A percentile compares a stretch with the other conserved stretches of the same genome.
Conservation (phyloP, 139 green algal genomes). For the Spirogloea muscicola region DNA sequence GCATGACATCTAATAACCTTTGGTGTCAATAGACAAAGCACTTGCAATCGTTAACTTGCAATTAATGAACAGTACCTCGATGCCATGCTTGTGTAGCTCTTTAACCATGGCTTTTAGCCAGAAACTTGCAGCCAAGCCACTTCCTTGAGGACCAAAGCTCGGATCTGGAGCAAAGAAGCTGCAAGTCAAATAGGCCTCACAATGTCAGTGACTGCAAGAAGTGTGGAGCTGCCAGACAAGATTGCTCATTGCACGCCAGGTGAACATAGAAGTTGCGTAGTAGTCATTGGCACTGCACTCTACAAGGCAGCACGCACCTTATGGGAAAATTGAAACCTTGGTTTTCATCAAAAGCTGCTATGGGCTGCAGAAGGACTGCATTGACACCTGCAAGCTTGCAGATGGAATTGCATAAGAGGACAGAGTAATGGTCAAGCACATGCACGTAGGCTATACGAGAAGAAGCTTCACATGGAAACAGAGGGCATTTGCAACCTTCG, state of each 20-base stretch:
- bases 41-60: not conserved
- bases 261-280: too few relatives aligned
- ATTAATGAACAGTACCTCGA: constrained; percentile 67
- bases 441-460: too few relatives aligned
- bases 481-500: too few relatives aligned
- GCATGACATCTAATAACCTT: not conserved
- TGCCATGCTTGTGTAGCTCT: constrained; percentile 77
- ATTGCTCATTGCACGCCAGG: too few relatives aligned
- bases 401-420: too few relatives aligned
- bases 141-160: constrained; percentile 53
- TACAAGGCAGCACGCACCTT: too few relatives aligned
- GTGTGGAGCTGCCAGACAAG: too few relatives aligned
- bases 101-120: constrained; percentile 93
- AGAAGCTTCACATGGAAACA: too few relatives aligned
- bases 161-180: constrained; percentile 91
- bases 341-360: constrained; percentile 31
- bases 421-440: too few relatives aligned
- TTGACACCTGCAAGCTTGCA: constrained; percentile 49
- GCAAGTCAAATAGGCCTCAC: not conserved
- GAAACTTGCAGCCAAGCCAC: constrained; percentile 8
- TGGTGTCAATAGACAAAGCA: not conserved
- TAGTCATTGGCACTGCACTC: too few relatives aligned
- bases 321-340: constrained; percentile 45
- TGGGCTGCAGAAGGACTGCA: constrained; percentile 34
- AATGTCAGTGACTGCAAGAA: too few relatives aligned